A percentile compares a stretch with the other conserved stretches of the same genome.
These are phyloP conservation scores for Hanseniaspora clermontiae DNA, from an alignment of 805 yeast genomes.

Conservation along the genomic window DNA sequence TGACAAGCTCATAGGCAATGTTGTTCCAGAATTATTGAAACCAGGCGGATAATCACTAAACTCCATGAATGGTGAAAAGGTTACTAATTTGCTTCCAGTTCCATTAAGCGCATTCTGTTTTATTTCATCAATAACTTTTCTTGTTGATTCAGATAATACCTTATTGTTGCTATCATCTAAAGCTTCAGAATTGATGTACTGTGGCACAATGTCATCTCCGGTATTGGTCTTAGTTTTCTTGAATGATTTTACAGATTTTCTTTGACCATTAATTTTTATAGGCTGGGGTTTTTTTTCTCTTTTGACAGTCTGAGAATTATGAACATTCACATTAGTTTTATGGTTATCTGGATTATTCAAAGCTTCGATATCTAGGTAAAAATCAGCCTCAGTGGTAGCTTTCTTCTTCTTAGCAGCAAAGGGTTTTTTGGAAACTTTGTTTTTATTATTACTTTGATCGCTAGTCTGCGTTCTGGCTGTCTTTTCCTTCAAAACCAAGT, in stretches of 20 bases:
- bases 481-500: constrained; percentile 1
- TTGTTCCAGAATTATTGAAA: background rate
- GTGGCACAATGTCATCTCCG: background rate
- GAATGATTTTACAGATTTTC: background rate
- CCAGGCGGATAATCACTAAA: background rate
- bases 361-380: background rate
- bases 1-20: background rate
- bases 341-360: background rate
- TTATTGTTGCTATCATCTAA: background rate
- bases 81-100: background rate
- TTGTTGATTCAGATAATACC: constrained; percentile 10
- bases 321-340: background rate
- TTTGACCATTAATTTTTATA: background rate
- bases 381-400: background rate
- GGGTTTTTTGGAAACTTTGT: background rate
- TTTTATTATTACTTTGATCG: background rate
- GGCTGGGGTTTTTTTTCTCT: constrained; percentile 8
- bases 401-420: background rate
- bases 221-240: background rate
- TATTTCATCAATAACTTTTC: constrained; percentile 9
- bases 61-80: constrained; percentile 8
- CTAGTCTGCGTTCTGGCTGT: background rate
- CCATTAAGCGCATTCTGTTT: constrained; percentile 9
- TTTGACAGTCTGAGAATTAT: background rate
- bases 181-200: constrained; percentile 2